Evolutionary conservation across 495 filamentous ascomycete genomes (phyloP).

Genomic region (Cladorrhinum samala): DNA sequence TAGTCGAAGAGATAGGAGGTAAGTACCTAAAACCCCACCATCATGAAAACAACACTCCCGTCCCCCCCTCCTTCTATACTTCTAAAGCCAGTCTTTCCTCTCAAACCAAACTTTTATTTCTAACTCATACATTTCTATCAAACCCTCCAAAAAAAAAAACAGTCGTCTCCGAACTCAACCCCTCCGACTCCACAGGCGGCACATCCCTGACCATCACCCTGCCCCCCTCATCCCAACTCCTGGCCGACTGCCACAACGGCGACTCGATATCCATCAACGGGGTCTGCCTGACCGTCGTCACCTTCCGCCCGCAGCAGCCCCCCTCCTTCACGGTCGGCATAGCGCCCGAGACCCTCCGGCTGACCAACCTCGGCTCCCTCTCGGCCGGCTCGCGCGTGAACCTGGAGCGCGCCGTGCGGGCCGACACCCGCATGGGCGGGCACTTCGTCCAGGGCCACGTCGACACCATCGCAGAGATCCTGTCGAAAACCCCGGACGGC

Average conservation of each 20-base stretch:
- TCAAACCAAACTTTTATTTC: too few species aligned
- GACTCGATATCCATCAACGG: constrained; percentile 94
- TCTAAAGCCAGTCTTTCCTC: too few species aligned
- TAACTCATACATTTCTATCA: too few species aligned
- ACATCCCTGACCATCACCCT: constrained; percentile 82
- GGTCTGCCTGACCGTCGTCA: constrained; percentile 80
- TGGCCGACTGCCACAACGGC: constrained; percentile 75
- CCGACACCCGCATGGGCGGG: constrained; percentile 82
- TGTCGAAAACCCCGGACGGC: constrained; percentile 65
- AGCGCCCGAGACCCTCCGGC: constrained; percentile 91
- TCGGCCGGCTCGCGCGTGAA: constrained; percentile 57
- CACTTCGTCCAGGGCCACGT: constrained; percentile 92
- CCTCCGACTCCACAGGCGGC: constrained; percentile 73
- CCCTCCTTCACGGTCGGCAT: constrained; percentile 83
- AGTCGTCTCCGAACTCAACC: constrained; percentile 79
- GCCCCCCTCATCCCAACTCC: constrained; percentile 57
- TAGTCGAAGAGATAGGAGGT: constrained; percentile 95
- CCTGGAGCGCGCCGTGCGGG: constrained; percentile 86
- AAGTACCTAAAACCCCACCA: constrained; percentile 26
- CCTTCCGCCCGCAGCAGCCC: constrained; percentile 47
- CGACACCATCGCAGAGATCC: constrained; percentile 74
- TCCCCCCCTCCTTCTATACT: not conserved
- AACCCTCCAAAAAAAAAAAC: too few species aligned
- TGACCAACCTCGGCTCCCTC: constrained; percentile 83
- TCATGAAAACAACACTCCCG: not conserved